Percentiles rank a stretch among this genome's conserved stretches.
These are phyloP conservation scores for Parachaetomium inaequale DNA, from an alignment of 495 filamentous ascomycete genomes.

Conservation along the genomic window DNA sequence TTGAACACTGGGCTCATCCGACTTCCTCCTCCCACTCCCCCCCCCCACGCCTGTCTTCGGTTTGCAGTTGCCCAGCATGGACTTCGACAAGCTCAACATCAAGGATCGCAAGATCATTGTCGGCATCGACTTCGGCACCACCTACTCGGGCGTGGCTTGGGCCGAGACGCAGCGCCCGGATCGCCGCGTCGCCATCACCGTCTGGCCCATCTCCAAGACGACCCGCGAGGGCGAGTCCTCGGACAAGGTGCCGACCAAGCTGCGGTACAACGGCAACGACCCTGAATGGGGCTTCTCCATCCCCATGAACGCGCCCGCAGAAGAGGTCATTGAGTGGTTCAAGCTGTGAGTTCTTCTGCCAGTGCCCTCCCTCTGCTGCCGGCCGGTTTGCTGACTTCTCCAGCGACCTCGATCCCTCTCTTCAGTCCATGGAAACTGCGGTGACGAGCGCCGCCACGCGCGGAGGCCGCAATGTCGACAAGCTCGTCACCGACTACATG, in stretches of 20 bases:
- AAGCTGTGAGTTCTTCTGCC: constrained; percentile 43
- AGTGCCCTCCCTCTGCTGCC: not conserved
- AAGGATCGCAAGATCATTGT: constrained; percentile 34
- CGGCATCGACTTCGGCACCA: constrained; percentile 33
- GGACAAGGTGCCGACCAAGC: constrained; percentile 49
- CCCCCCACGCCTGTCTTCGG: not conserved
- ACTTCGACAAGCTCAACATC: constrained; percentile 28
- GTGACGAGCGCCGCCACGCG: constrained; percentile 35
- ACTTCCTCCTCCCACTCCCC: no score
- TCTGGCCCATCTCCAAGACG: constrained; percentile 43
- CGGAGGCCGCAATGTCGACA: constrained; percentile 31
- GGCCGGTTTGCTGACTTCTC: not conserved
- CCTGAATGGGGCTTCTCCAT: constrained; percentile 53
- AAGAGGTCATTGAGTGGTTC: constrained; percentile 50
- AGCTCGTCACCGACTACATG: constrained; percentile 45
- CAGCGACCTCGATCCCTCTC: constrained; percentile 28
- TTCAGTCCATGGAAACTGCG: constrained; percentile 28
- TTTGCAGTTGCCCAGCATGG: constrained; percentile 21
- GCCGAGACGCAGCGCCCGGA: constrained; percentile 30
- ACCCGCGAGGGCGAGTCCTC: constrained; percentile 36
- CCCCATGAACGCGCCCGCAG: constrained; percentile 30
- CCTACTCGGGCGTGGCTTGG: constrained; percentile 32
- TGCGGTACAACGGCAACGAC: constrained; percentile 37
- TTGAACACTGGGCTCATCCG: no score
- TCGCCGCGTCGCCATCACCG: constrained; percentile 37